Evolutionary conservation across 2,329 filamentous ascomycete species (phyloP).

Genomic region (Canariomyces notabilis): DNA sequence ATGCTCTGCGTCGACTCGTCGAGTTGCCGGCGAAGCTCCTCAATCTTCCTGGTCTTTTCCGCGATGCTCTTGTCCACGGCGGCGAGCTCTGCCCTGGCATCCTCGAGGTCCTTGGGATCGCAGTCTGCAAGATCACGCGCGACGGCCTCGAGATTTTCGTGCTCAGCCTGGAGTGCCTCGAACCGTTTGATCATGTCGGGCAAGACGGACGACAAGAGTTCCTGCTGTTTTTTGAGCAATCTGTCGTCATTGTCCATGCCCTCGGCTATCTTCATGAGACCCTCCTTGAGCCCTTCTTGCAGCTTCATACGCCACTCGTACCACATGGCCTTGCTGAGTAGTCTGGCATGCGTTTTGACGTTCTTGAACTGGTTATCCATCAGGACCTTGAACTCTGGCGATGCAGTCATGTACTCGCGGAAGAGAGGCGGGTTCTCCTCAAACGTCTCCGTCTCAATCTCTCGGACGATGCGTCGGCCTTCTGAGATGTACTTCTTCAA

Average conservation of each 20-base stretch:
- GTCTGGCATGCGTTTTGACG: conserved; percentile 84
- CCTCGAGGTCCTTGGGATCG: conserved; percentile 72
- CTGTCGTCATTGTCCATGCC: conserved; percentile 72
- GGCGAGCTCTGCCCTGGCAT: conserved; percentile 64
- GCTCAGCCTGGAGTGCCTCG: conserved; percentile 57
- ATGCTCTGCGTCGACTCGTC: conserved; percentile 62
- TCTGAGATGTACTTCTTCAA: conserved; percentile 96
- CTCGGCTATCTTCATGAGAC: conserved; percentile 67
- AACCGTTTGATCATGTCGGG: conserved; percentile 60
- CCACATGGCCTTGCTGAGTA: conserved; percentile 94
- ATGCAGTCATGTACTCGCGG: conserved; percentile 81
- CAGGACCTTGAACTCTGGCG: conserved; percentile 72
- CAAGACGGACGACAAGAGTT: conserved; percentile 61
- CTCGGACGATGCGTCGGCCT: conserved; percentile 80
- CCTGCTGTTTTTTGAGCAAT: conserved; percentile 61
- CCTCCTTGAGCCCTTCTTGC: conserved; percentile 73
- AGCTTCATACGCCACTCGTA: conserved; percentile 96
- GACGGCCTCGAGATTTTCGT: conserved; percentile 62
- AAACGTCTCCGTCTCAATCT: conserved; percentile 83
- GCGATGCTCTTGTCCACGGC: conserved; percentile 63
- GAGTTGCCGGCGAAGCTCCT: conserved; percentile 61
- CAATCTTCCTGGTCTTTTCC: conserved; percentile 62
- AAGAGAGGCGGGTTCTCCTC: conserved; percentile 90
- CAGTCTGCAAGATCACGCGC: conserved; percentile 72
- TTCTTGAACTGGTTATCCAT: conserved; percentile 99